phyloP scores from a whole-genome alignment of 441 rosid species.

The Bocquillonia castaneifolia region DNA sequence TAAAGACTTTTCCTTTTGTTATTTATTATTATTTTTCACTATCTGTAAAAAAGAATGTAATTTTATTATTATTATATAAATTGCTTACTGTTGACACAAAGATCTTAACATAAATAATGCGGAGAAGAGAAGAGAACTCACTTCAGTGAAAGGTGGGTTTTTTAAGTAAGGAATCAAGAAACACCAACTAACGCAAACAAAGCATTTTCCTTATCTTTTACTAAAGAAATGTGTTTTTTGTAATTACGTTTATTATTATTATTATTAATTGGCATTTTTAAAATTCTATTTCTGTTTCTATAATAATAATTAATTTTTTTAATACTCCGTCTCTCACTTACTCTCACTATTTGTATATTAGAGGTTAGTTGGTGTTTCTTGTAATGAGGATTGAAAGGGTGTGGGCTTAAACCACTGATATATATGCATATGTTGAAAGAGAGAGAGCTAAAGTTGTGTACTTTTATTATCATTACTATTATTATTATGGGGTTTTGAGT shows the following conservation, averaged over 20 bases:
- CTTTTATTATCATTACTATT: no score
- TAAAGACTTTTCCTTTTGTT: no score
- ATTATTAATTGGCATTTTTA: slow-evolving; percentile 10
- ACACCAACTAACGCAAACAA: slow-evolving; percentile 21
- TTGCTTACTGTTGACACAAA: not conserved
- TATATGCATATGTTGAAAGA: not conserved
- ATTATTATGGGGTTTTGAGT: slow-evolving; percentile 20
- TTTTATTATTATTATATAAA: not conserved
- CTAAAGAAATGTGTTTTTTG: not conserved
- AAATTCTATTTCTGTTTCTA: not conserved
- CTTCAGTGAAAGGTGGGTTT: slow-evolving; percentile 22
- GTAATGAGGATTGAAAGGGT: slow-evolving; percentile 15
- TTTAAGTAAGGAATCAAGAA: slow-evolving; percentile 39
- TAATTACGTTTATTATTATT: not conserved
- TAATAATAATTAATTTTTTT: no score
- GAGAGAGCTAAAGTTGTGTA: slow-evolving; percentile 14
- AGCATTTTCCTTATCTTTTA: slow-evolving; percentile 4
- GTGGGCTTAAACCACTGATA: not conserved
- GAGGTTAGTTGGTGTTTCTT: slow-evolving; percentile 24
- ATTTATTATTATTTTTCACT: no score
- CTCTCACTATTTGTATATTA: slow-evolving; percentile 18
- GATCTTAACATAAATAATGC: not conserved
- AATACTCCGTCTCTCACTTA: not conserved
- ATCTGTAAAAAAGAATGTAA: no score
- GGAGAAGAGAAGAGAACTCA: slow-evolving; percentile 21